A percentile compares a stretch with the other conserved stretches of the same genome.
Conservation (phyloP, 2,329 filamentous ascomycete genomes). For the Dactylella cylindrospora region DNA sequence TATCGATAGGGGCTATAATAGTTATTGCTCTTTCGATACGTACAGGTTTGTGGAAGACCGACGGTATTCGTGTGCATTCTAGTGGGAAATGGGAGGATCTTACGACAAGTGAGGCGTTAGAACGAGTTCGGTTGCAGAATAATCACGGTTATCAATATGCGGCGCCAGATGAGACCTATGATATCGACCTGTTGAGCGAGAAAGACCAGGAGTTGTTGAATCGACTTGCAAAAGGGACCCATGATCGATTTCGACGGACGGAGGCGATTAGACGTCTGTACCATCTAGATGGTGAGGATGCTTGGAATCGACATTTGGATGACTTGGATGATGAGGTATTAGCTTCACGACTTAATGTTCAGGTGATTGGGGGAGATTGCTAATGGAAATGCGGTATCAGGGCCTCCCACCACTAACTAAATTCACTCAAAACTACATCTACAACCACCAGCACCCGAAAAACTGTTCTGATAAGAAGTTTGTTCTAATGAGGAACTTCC, state of each 20-base stretch:
- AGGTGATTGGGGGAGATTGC: no score
- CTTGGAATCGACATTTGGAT: constrained; percentile 32
- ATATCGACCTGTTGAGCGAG: constrained; percentile 17
- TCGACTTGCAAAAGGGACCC: constrained; percentile 14
- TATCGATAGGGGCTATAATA: constrained; percentile 36
- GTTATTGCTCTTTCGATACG: constrained; percentile 33
- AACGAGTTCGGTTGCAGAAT: constrained; percentile 23
- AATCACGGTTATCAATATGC: constrained; percentile 36
- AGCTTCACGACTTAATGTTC: no score
- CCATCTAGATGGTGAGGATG: constrained; percentile 18
- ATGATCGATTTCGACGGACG: constrained; percentile 14
- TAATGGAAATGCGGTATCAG: constrained; percentile 2
- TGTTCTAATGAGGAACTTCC: constrained; percentile 45
- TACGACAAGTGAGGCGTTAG: constrained; percentile 37
- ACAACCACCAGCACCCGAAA: constrained; percentile 43
- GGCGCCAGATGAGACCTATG: constrained; percentile 23
- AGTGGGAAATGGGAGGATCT: constrained; percentile 27
- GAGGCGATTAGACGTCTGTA: constrained; percentile 30
- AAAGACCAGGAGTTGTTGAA: constrained; percentile 15
- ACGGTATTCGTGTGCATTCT: constrained; percentile 12
- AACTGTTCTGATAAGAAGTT: constrained; percentile 41
- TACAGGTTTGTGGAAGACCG: constrained; percentile 34
- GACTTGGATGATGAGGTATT: constrained; percentile 38
- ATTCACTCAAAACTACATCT: constrained; percentile 44
- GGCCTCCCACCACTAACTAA: constrained; percentile 46